Evolutionary conservation across 2,329 filamentous ascomycete species (phyloP), one percentile per base, ranked within the genome.

Genomic region (Mycocentrospora acerina): DNA sequence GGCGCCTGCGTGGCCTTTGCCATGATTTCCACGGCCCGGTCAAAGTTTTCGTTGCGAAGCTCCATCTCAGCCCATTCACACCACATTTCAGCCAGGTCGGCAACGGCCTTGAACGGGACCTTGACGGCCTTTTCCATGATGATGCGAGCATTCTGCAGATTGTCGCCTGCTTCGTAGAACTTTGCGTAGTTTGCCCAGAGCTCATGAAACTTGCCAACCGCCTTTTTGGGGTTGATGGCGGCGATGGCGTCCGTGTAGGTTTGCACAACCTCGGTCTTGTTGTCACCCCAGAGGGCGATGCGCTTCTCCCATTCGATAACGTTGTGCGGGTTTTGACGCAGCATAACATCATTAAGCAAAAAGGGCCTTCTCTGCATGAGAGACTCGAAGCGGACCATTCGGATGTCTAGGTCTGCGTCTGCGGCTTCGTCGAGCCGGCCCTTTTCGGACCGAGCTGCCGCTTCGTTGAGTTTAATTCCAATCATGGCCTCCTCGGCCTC

Each of bases 31-130:
- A 96, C 85, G 3, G 94, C 93, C 58, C 88, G 86, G 62, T 97
- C 90, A 51, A 97, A 96, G 62, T 97, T 94, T 59, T 97, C 90
- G 59, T 90, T 90, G 32, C 93, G 86, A 32, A 98, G 77, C 67
- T 98, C 93, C 86, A 98, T 89, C 69, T 98, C 91, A 1, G 94
- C 91, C 91, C 93, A 98, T 70, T 95, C 90, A 49, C 94, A 94
- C 93, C 93, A 98, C 79, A 93, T 95, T 60, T 98, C 93, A 14
- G 93, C 93, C 41, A 98, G 77, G 68, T 98, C 93, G 19, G 87
- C 83, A n/a, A 98, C 91, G 1, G 90, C 94, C 62, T 95, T 97
- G 76, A 94, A 98, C 0, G 91, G 90, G 1, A 98, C 93, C 63
- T 96, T 97, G 61, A 95, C 88, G 11, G 91, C 91, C 70, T 97